A percentile compares a stretch with the other conserved stretches of the same genome.
Conservation (phyloP, 495 filamentous ascomycete genomes). For the Penicillium pancosmium region DNA sequence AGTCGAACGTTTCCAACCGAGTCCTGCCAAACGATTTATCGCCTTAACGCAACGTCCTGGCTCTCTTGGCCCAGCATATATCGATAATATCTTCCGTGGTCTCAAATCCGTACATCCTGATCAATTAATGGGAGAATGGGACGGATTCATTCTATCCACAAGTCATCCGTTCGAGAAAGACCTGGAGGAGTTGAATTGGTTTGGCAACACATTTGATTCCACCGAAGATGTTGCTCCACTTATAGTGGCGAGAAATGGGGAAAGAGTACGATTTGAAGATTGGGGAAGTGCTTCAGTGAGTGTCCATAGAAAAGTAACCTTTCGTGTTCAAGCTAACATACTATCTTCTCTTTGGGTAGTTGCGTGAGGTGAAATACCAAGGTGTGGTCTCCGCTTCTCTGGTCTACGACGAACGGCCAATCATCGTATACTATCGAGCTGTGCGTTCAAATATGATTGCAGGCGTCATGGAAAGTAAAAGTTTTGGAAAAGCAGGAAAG, state of each 20-base stretch:
- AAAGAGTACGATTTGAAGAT: slow-evolving; percentile 19
- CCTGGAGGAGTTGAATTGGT: slow-evolving; percentile 26
- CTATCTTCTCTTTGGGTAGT: slow-evolving; percentile 7
- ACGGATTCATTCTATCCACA: slow-evolving; percentile 25
- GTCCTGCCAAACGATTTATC: slow-evolving; percentile 13
- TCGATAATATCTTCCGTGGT: slow-evolving; percentile 16
- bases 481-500: slow-evolving; percentile 6
- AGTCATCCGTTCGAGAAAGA: slow-evolving; percentile 24
- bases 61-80: background rate
- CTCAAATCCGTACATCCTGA: slow-evolving; percentile 22
- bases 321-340: no score
- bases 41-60: slow-evolving; percentile 7
- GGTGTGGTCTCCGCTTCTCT: slow-evolving; percentile 31
- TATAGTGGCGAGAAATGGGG: slow-evolving; percentile 23
- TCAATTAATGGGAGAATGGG: slow-evolving; percentile 31
- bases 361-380: slow-evolving; percentile 31
- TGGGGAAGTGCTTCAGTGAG: slow-evolving; percentile 28
- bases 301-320: background rate
- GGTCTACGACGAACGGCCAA: slow-evolving; percentile 32
- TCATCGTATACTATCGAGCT: slow-evolving; percentile 34
- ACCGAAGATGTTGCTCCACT: slow-evolving; percentile 28
- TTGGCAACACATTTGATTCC: slow-evolving; percentile 23
- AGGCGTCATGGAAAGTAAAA: slow-evolving; percentile 30
- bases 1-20: slow-evolving; percentile 13
- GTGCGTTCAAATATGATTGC: slow-evolving; percentile 28